Base-by-base conservation (phyloP, 768 basidiomycete species). In the Boletus sensibilis region DNA sequence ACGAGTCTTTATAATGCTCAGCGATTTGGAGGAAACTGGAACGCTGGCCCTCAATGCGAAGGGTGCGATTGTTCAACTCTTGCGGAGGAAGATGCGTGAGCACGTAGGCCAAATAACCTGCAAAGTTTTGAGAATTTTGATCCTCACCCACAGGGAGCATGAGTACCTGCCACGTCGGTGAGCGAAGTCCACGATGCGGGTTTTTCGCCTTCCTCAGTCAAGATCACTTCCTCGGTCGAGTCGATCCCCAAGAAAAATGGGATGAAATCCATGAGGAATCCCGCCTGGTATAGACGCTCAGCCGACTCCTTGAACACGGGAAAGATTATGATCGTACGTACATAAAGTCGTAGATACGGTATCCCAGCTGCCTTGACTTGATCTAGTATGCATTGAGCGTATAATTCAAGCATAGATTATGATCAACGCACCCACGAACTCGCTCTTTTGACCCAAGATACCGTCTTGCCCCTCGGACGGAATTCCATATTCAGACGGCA, bases 401-500 rank as follows among this genome's bases (percentile, higher is more conserved):
- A 11, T 20, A 20, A 34, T 31, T 27, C 12, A 49, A 27, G n/a
- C 53, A 18, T 11, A 7, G 7, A 38, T 18, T 13, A 4, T 29
- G 31, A 34, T 18, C 16, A 34, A 34, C 62, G 18, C 42, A 54
- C 65, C 56, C 3, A 62, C 39, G 18, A 68, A 70, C 31, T 52
- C 52, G 43, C 40, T 50, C 49, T 70, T 65, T 46, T 33, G 38
- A n/a, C 40, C 54, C 21, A 67, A 42, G n/a, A 57, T 29, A 13
- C 68, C 52, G 20, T 65, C 63, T 45, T 67, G 62, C 2, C 55
- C 59, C 34, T 57, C 71, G 25, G 58, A 54, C 12, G 64, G 64
- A 5, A 53, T 52, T 50, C 58, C 58, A 27, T 51, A 74, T 46
- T 73, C 72, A 33, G 69, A 71, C 2, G 72, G 72, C 25, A 75